Conservation (phyloP, 2,329 filamentous ascomycete genomes). For the Chrysoporthe austroafricana region DNA sequence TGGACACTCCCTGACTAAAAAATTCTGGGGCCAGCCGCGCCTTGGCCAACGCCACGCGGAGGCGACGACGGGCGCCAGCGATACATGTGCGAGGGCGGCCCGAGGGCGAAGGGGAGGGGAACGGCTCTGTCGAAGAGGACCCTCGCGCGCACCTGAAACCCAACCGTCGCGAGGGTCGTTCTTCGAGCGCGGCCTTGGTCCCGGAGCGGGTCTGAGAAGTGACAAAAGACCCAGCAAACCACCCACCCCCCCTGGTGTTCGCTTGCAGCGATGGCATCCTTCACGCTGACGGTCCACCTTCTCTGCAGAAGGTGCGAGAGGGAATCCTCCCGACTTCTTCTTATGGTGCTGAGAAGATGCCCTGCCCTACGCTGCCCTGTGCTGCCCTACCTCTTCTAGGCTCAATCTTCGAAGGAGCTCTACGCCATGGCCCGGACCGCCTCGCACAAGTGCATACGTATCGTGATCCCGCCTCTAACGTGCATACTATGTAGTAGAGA, state of each 20-base stretch:
- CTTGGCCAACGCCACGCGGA: neutral
- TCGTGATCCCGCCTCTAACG: neutral
- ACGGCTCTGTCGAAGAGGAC: too few relatives aligned
- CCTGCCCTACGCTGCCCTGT: neutral
- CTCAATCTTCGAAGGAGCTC: neutral
- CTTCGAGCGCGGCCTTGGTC: neutral
- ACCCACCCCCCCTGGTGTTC: neutral
- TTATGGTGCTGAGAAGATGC: too few relatives aligned
- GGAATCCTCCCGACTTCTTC: neutral
- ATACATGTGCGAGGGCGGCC: too few relatives aligned
- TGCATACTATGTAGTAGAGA: neutral
- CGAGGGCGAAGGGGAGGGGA: too few relatives aligned
- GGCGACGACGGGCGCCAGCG: neutral
- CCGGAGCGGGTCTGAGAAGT: too few relatives aligned
- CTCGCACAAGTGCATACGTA: neutral
- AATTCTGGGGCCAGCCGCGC: neutral
- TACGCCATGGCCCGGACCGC: constrained; percentile 8
- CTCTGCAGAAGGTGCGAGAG: neutral
- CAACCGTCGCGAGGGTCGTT: neutral
- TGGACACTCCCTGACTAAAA: neutral
- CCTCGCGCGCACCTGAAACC: too few relatives aligned
- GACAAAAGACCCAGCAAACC: neutral
- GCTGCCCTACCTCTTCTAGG: neutral
- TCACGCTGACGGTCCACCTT: neutral
- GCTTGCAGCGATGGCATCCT: neutral